Base-by-base conservation (phyloP, 345 rosid genomes). In the Eucalyptus decipiens region DNA sequence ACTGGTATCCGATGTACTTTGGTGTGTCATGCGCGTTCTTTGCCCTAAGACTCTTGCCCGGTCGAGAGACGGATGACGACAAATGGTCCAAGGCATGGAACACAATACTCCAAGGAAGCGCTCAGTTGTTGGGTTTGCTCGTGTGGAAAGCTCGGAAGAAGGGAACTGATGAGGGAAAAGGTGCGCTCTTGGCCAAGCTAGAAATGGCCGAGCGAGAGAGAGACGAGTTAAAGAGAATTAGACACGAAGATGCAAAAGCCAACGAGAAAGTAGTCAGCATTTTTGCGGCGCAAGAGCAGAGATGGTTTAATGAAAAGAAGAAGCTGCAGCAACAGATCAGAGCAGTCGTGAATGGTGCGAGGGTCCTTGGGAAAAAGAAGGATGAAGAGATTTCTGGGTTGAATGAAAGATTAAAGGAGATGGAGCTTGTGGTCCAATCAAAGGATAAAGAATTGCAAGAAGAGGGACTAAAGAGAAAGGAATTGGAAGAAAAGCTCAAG, bases 181-280 rank as follows among this genome's bases (percentile, higher is more conserved):
- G 17, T 28, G 90, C 92, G 90, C 94, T 96, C 90, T 91, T 91
- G 30, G 91, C 83, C 72, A 93, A 93, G 91, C 95, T 97, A 21
- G 93, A 93, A 91, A 89, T 85, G 34, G 95, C 95, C n/a, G 94
- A 94, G 88, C 91, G 89, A 69, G 96, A 93, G 94, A 95, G 96
- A 30, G 91, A 88, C 76, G 95, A 92, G 93, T 87, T 97, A 88
- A 95, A 94, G 94, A 94, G 94, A 90, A 87, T 90, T 81, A 94
- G 99, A 88, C 93, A 88, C 3, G 98, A 95, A 93, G 99, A 96
- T 88, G 99, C 97, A 13, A 97, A 92, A 90, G 99, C 99, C 18
- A 98, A 97, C 86, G 99, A 98, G 96, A 98, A 96, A 88, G 99
- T 95, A 86, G 98, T 96, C 47, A 87, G 98, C 62, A 97, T 98